phyloP scores from a whole-genome alignment of 805 yeast species.

The Yamadazyma akitaensis region DNA sequence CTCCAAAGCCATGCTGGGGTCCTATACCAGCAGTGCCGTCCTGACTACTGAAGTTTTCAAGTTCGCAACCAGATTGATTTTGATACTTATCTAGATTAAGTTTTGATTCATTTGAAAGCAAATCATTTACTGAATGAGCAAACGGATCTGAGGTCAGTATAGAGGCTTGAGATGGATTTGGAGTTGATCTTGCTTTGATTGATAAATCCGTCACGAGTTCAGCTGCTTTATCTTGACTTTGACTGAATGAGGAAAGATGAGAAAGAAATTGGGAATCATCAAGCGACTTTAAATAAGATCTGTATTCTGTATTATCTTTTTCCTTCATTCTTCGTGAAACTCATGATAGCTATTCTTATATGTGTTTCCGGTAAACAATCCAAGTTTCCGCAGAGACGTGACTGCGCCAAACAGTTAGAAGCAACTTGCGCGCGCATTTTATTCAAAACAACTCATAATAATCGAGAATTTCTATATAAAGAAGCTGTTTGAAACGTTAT shows the following conservation, averaged over 20 bases:
- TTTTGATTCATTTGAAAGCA: constrained; percentile 4
- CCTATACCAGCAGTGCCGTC: constrained; percentile 3
- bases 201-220: not conserved
- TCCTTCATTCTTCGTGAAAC: not conserved
- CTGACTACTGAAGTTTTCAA: not conserved
- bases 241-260: constrained; percentile 16
- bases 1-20: constrained; percentile 53
- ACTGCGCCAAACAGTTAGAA: constrained; percentile 4
- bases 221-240: constrained; percentile 11
- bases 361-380: not conserved
- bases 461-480: constrained; percentile 1
- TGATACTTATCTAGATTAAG: not conserved
- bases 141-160: constrained; percentile 11
- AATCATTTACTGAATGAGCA: constrained; percentile 13
- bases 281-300: constrained; percentile 17
- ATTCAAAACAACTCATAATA: constrained; percentile 3
- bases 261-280: constrained; percentile 19
- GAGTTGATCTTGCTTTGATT: not conserved
- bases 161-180: not conserved
- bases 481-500: not conserved
- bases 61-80: not conserved
- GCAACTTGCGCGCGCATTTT: constrained; percentile 4
- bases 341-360: not conserved
- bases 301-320: constrained; percentile 2
- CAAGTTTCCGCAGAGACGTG: constrained; percentile 1